Evolutionary conservation across 2,329 filamentous ascomycete species (phyloP).

Genomic region (Trichoderma sp.): DNA sequence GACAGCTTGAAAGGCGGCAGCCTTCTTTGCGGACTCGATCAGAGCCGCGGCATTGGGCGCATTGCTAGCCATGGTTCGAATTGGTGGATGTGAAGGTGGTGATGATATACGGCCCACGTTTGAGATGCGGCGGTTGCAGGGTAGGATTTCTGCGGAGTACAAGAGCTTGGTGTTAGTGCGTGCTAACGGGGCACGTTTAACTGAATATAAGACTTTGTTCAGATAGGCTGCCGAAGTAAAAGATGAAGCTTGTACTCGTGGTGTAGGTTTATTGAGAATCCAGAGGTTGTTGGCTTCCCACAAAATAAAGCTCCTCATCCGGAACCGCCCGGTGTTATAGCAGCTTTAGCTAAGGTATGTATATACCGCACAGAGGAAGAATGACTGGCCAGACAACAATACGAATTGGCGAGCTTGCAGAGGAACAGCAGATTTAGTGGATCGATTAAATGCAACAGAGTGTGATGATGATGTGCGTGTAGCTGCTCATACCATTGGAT

Average conservation of each 20-base stretch:
- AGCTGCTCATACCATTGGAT: not conserved
- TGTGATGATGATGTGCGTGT: not conserved
- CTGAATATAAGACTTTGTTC: not conserved
- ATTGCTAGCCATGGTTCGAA: not conserved
- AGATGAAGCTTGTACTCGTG: not conserved
- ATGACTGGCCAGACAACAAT: not conserved
- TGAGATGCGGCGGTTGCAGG: not conserved
- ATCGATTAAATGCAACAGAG: not conserved
- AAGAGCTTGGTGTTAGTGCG: not conserved
- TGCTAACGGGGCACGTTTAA: not conserved
- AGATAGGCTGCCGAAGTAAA: not conserved
- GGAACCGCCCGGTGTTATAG: not conserved
- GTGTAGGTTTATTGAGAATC: not conserved
- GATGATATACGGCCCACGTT: not conserved
- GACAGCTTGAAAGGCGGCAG: slow-evolving; percentile 71
- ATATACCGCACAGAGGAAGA: not conserved
- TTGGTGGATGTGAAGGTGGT: not conserved
- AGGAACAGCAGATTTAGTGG: not conserved
- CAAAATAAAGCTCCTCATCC: not conserved
- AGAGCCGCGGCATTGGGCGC: slow-evolving; percentile 28
- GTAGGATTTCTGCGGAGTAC: not conserved
- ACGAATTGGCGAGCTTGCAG: not conserved
- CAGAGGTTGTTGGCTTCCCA: not conserved
- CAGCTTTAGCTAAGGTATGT: not conserved
- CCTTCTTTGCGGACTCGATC: slow-evolving; percentile 71